Evolutionary conservation across 148 eudicot genomes (phyloP).

Genomic region (Rhododendron griersonianum): DNA sequence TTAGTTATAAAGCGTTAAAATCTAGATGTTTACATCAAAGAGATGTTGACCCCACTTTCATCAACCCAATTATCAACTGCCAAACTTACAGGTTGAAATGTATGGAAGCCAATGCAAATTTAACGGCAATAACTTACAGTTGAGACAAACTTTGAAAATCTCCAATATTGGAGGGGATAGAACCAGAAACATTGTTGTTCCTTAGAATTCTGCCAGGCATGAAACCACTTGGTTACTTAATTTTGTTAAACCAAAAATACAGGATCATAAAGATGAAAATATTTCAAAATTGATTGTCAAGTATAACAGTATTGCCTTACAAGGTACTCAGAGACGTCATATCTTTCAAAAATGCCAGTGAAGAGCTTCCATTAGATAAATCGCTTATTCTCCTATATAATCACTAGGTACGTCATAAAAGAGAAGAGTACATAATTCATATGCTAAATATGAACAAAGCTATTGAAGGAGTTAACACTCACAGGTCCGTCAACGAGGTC

Average conservation of each 20-base stretch:
- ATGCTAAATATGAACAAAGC: background rate
- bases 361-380: constrained; percentile 56
- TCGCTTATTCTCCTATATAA: constrained; percentile 67
- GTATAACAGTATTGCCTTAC: constrained; percentile 34
- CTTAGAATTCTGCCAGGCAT: constrained; percentile 48
- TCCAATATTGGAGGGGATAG: constrained; percentile 58
- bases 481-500: constrained; percentile 46
- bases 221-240: background rate
- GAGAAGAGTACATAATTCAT: background rate
- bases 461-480: constrained; percentile 18
- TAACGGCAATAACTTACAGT: constrained; percentile 50
- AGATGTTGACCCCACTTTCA: background rate
- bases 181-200: constrained; percentile 68
- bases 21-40: background rate
- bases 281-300: background rate
- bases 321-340: constrained; percentile 45
- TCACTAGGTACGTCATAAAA: background rate
- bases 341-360: constrained; percentile 47
- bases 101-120: background rate
- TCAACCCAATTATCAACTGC: background rate
- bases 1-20: background rate
- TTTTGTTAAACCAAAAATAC: background rate
- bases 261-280: background rate
- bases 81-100: background rate
- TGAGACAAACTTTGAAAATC: constrained; percentile 32